phyloP scores from a whole-genome alignment of 2,329 filamentous ascomycete genomes.

The Talaromyces atroroseus region DNA sequence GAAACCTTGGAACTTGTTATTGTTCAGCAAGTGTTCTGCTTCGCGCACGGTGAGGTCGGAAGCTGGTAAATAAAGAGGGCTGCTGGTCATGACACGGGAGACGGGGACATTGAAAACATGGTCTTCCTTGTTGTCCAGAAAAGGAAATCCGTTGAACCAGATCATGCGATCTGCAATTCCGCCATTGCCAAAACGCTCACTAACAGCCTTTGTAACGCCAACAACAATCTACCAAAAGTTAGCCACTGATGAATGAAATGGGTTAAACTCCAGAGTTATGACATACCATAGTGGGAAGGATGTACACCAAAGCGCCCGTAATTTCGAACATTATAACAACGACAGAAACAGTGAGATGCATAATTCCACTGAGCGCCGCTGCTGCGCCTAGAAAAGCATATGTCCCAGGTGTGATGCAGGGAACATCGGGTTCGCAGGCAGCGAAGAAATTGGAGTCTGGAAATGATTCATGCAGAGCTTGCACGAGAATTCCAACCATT shows the following conservation, averaged over 20 bases:
- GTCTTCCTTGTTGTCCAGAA: constrained; percentile 94
- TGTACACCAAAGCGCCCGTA: constrained; percentile 94
- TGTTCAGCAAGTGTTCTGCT: constrained; percentile 67
- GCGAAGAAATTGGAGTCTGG: constrained; percentile 80
- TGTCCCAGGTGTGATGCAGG: constrained; percentile 94
- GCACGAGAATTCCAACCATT: constrained; percentile 89
- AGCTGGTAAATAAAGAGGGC: constrained; percentile 67
- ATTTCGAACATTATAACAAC: constrained; percentile 99
- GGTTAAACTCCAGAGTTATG: neutral
- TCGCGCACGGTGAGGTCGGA: constrained; percentile 69
- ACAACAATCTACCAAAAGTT: constrained; percentile 66
- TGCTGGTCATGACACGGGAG: constrained; percentile 78
- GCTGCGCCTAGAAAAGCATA: constrained; percentile 94
- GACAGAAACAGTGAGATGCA: constrained; percentile 95
- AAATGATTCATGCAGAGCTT: constrained; percentile 78
- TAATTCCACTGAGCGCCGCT: constrained; percentile 88
- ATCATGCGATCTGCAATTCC: constrained; percentile 98
- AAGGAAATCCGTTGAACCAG: constrained; percentile 96
- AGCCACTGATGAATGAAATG: neutral
- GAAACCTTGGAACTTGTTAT: constrained; percentile 86
- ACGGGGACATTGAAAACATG: constrained; percentile 95
- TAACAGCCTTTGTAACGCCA: constrained; percentile 89
- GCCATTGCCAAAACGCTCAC: constrained; percentile 86
- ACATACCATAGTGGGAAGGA: constrained; percentile 82
- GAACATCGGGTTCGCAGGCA: constrained; percentile 80